Percentiles rank a stretch among this genome's conserved stretches.
Conservation (phyloP, 305 asterid genomes). For the Withania somnifera region DNA sequence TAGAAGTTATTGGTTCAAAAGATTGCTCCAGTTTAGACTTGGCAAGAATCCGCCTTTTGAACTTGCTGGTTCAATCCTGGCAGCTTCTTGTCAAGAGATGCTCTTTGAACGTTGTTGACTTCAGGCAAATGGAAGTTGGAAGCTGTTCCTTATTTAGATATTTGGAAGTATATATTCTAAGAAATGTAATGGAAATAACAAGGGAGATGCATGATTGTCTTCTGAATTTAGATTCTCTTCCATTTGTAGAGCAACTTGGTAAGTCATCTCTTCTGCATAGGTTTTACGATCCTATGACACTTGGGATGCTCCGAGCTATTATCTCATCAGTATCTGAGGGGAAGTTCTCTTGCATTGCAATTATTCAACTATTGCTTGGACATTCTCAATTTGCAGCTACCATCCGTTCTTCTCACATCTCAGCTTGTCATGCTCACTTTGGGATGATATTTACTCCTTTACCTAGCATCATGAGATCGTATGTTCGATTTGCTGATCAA, state of each 20-base stretch:
- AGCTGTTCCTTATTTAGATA: slow-evolving; percentile 37
- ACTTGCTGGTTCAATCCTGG: slow-evolving; percentile 63
- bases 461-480: slow-evolving; percentile 54
- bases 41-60: slow-evolving; percentile 44
- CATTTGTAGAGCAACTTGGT: slow-evolving; percentile 52
- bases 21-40: slow-evolving; percentile 27
- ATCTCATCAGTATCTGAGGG: slow-evolving; percentile 45
- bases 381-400: slow-evolving; percentile 62
- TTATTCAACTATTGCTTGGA: slow-evolving; percentile 65
- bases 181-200: slow-evolving; percentile 44
- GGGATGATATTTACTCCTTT: slow-evolving; percentile 61
- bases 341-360: slow-evolving; percentile 48
- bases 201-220: slow-evolving; percentile 41
- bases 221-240: slow-evolving; percentile 49
- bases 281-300: slow-evolving; percentile 62
- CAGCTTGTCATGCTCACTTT: slow-evolving; percentile 36
- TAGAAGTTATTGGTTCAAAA: slow-evolving; percentile 19
- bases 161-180: slow-evolving; percentile 53
- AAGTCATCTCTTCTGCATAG: slow-evolving; percentile 62
- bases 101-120: slow-evolving; percentile 21
- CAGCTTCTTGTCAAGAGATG: slow-evolving; percentile 43
- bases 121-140: slow-evolving; percentile 25
- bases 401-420: slow-evolving; percentile 29
- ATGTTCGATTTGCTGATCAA: slow-evolving; percentile 18
- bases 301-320: slow-evolving; percentile 54